Conservation (phyloP, 495 filamentous ascomycete species). For the Sordaria brevicollis region DNA sequence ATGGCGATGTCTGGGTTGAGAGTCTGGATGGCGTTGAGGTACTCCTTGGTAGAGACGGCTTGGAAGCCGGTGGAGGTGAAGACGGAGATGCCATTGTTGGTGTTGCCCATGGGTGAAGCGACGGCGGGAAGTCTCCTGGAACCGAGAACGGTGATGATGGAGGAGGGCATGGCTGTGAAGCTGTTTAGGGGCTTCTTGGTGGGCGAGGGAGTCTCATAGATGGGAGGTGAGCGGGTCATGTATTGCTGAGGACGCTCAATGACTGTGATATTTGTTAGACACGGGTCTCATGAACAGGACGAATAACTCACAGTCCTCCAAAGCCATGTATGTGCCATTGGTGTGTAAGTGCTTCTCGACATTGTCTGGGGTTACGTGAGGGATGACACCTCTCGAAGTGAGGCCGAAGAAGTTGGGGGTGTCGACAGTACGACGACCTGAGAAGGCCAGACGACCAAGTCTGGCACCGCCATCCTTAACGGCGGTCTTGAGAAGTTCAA, state of each 20-base stretch:
- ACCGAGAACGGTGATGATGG: conserved; percentile 58
- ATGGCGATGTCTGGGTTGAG: conserved; percentile 75
- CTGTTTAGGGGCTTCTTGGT: conserved; percentile 50
- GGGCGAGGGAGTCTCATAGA: conserved; percentile 26
- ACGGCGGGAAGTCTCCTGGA: conserved; percentile 71
- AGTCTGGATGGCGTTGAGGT: conserved; percentile 47
- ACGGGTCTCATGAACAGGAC: conserved; percentile 6
- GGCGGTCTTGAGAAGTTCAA: conserved; percentile 30
- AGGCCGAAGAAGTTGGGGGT: conserved; percentile 76
- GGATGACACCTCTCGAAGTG: conserved; percentile 72
- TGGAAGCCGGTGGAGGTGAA: conserved; percentile 78
- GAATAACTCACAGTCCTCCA: conserved; percentile 77
- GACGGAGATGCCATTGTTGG: conserved; percentile 58
- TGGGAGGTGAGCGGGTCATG: conserved; percentile 26
- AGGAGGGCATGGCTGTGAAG: conserved; percentile 54
- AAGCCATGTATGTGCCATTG: conserved; percentile 61
- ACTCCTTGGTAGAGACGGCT: conserved; percentile 54
- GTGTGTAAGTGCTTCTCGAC: conserved; percentile 53
- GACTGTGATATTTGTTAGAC: conserved; percentile 45
- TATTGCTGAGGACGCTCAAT: conserved; percentile 56
- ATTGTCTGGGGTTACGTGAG: conserved; percentile 84
- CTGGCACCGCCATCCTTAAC: conserved; percentile 28
- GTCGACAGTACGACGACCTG: conserved; percentile 48
- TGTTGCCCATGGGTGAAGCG: conserved; percentile 60
- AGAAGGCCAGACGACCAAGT: conserved; percentile 52